A percentile compares a stretch with the other conserved stretches of the same genome.
phyloP scores from a whole-genome alignment of 169 alveolate species.

The Cryptosporidium parvum region DNA sequence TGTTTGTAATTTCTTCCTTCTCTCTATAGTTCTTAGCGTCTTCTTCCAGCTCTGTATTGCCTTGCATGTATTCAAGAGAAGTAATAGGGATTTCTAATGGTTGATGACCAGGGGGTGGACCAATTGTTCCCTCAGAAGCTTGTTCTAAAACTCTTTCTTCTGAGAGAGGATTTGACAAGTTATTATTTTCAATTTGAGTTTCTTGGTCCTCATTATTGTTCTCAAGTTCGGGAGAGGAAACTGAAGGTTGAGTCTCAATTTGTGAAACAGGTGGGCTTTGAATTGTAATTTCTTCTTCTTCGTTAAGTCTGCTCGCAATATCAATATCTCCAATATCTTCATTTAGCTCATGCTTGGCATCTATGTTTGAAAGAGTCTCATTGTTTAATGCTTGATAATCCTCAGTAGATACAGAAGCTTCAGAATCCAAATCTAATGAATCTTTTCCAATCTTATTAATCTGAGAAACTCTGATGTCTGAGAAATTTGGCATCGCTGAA shows the following conservation, averaged over 20 bases:
- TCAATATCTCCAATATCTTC: slow-evolving; percentile 16
- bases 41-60: background rate
- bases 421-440: background rate
- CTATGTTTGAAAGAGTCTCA: background rate
- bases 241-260: background rate
- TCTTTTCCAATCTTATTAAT: background rate
- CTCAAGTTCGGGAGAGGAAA: background rate
- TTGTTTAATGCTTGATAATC: background rate
- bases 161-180: background rate
- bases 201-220: background rate
- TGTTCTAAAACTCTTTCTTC: background rate
- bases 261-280: background rate
- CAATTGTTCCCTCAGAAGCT: background rate
- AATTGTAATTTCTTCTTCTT: background rate
- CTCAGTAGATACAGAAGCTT: slow-evolving; percentile 9
- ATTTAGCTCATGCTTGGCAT: background rate
- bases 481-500: background rate
- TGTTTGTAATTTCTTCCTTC: background rate
- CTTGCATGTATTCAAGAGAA: background rate
- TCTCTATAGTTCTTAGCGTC: background rate
- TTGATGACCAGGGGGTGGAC: slow-evolving; percentile 1
- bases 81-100: background rate
- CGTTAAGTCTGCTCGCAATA: background rate
- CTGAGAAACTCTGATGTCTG: slow-evolving; percentile 19
- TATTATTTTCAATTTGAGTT: background rate